These are phyloP conservation scores for Claviceps cyperi DNA, from an alignment of 2,329 filamentous ascomycete species.

Conservation along the genomic window DNA sequence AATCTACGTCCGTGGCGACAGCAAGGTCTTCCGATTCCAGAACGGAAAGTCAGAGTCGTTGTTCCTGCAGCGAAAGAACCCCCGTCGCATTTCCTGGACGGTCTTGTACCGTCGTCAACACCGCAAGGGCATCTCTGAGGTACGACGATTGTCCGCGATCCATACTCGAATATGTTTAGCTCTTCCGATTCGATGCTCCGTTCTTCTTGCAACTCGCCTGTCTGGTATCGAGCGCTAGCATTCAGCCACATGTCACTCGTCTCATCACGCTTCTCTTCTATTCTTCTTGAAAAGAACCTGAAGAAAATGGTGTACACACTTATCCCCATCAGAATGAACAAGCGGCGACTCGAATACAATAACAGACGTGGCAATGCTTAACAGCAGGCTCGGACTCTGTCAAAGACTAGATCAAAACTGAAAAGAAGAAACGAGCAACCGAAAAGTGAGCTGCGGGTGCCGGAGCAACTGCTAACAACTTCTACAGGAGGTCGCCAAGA, in stretches of 20 bases:
- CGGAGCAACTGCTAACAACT: slow-evolving; percentile 20
- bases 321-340: no score
- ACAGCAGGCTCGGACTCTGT: neutral
- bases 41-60: slow-evolving; percentile 99
- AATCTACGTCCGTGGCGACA: slow-evolving; percentile 98
- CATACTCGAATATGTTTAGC: neutral
- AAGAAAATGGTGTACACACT: no score
- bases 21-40: slow-evolving; percentile 99
- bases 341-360: neutral
- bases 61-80: slow-evolving; percentile 99
- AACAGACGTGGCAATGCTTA: neutral
- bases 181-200: neutral
- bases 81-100: slow-evolving; percentile 97
- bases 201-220: neutral
- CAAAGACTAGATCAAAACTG: neutral
- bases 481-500: slow-evolving; percentile 95
- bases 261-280: no score
- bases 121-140: slow-evolving; percentile 99
- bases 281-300: no score
- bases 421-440: neutral
- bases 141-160: slow-evolving; percentile 33
- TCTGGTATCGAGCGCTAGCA: neutral
- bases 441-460: no score
- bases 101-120: slow-evolving; percentile 96
- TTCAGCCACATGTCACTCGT: neutral